These are phyloP conservation scores for Sporothrix brunneoviolacea DNA, from an alignment of 2,329 filamentous ascomycete species.

Conservation along the genomic window DNA sequence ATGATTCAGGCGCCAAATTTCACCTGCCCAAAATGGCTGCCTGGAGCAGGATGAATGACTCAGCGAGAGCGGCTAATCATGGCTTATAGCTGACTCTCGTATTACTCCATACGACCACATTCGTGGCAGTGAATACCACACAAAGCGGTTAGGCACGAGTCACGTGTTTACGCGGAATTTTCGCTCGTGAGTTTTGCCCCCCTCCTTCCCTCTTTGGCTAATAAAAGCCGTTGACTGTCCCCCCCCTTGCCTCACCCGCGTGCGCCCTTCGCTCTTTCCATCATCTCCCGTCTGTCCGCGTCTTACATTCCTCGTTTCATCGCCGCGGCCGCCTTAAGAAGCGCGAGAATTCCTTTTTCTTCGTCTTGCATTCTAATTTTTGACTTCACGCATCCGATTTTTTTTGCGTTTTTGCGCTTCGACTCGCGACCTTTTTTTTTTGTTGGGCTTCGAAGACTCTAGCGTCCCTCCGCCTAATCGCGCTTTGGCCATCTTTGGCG, in stretches of 20 bases:
- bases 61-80: background rate
- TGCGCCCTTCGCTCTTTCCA: constrained; percentile 1
- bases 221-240: background rate
- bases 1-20: background rate
- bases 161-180: constrained; percentile 14
- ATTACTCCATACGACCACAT: no score
- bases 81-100: background rate
- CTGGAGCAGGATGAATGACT: constrained; percentile 3
- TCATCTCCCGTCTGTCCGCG: constrained; percentile 6
- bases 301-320: constrained; percentile 12
- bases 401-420: background rate
- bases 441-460: background rate
- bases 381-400: background rate
- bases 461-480: background rate
- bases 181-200: constrained; percentile 4
- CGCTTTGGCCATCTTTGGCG: constrained; percentile 3
- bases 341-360: background rate
- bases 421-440: background rate
- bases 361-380: background rate
- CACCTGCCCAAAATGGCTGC: background rate
- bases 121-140: no score
- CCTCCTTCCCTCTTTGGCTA: constrained; percentile 1
- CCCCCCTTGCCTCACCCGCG: background rate
- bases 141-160: background rate
- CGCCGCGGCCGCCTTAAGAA: constrained; percentile 1